Percentiles rank a stretch among this genome's conserved stretches.
Conservation (phyloP, 345 rosid genomes). For the Brassica rapa region DNA sequence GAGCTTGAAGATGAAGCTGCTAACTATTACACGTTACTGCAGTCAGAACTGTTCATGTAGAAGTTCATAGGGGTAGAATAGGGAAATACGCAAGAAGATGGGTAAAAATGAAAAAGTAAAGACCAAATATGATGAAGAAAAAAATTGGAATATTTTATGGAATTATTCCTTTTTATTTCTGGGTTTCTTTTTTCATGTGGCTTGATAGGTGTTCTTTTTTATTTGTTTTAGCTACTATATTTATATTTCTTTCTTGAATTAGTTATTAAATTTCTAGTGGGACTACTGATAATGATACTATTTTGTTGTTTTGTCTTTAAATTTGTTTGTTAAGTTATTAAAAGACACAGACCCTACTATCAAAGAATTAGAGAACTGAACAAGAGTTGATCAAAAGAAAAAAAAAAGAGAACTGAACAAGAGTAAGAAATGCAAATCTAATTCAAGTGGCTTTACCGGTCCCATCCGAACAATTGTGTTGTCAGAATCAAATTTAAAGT, state of each 20-base stretch:
- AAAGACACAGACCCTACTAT: not conserved
- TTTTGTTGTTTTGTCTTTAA: constrained; percentile 12
- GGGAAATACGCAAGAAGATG: not conserved
- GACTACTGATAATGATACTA: constrained; percentile 31
- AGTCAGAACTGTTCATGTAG: constrained; percentile 67
- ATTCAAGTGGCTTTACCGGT: not conserved
- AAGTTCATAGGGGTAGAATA: not conserved
- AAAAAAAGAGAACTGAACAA: too few species aligned
- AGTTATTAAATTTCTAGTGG: constrained; percentile 32
- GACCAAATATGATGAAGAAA: not conserved
- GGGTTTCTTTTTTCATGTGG: not conserved
- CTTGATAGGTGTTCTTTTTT: constrained; percentile 4
- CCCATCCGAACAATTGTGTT: not conserved
- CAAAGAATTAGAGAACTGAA: not conserved
- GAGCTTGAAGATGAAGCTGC: constrained; percentile 79
- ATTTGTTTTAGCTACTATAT: constrained; percentile 7
- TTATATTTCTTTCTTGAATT: constrained; percentile 13
- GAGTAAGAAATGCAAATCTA: not conserved
- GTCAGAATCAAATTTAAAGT: not conserved
- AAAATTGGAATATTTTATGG: not conserved
- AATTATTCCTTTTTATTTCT: constrained; percentile 1
- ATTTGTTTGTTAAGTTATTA: constrained; percentile 19
- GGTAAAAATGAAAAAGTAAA: not conserved
- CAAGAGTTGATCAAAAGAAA: not conserved
- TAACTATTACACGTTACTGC: constrained; percentile 61